A percentile compares a stretch with the other conserved stretches of the same genome.
Conservation (phyloP, 305 asterid genomes). For the Fraxinus greggii region DNA sequence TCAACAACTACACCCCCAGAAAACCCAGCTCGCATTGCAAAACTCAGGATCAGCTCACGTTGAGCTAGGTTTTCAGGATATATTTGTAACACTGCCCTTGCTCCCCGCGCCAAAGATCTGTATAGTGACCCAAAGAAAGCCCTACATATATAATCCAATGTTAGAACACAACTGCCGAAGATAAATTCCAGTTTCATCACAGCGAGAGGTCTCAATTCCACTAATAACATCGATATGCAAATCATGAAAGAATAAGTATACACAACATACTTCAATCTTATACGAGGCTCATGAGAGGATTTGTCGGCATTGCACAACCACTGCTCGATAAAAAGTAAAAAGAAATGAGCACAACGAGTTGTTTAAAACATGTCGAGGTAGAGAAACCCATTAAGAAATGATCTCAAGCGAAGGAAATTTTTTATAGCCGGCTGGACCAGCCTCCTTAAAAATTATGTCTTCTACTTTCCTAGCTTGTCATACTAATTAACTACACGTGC, state of each 20-base stretch:
- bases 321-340: constrained; percentile 40
- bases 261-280: constrained; percentile 74
- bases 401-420: background rate
- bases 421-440: background rate
- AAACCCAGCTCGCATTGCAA: constrained; percentile 95
- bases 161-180: constrained; percentile 9
- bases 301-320: constrained; percentile 98
- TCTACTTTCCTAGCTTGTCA: background rate
- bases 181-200: background rate
- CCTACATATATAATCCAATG: constrained; percentile 37
- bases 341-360: constrained; percentile 21
- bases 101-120: constrained; percentile 81
- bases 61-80: constrained; percentile 90
- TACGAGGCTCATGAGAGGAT: constrained; percentile 87
- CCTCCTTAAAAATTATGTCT: background rate
- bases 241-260: background rate
- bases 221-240: background rate
- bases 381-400: background rate
- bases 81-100: constrained; percentile 86
- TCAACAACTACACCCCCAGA: constrained; percentile 91
- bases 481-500: background rate
- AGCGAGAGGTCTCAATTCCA: background rate
- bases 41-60: constrained; percentile 79
- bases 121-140: constrained; percentile 87
- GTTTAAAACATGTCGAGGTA: background rate